A percentile compares a stretch with the other conserved stretches of the same genome.
Evolutionary conservation across 441 rosid species (phyloP).

Genomic region (Arabidopsis lyrata): DNA sequence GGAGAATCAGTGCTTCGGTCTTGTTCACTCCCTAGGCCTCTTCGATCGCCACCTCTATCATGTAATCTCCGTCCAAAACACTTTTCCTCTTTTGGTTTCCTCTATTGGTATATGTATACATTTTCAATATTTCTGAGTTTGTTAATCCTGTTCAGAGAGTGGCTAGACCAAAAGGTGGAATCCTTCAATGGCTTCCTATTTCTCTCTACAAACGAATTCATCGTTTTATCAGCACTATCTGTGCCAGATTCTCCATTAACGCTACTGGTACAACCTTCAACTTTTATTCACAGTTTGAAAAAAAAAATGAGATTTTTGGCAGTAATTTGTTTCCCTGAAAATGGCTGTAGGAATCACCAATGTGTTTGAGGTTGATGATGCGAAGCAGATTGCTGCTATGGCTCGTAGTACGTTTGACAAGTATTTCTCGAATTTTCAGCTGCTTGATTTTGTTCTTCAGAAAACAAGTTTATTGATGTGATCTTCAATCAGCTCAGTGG

Average conservation of each 20-base stretch:
- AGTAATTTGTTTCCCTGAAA: background rate
- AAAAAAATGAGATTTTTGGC: background rate
- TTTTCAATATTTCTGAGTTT: slow-evolving; percentile 13
- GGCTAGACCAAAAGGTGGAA: slow-evolving; percentile 60
- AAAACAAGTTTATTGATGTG: background rate
- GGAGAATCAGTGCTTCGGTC: slow-evolving; percentile 76
- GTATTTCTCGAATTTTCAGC: slow-evolving; percentile 38
- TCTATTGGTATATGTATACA: too few relatives aligned
- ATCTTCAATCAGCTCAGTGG: background rate
- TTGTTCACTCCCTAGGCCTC: slow-evolving; percentile 71
- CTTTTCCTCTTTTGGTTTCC: background rate
- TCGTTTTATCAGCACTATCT: slow-evolving; percentile 42
- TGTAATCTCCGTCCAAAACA: slow-evolving; percentile 40
- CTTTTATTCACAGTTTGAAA: background rate
- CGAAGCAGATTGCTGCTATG: slow-evolving; percentile 58
- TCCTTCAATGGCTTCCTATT: slow-evolving; percentile 69
- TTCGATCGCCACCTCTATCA: slow-evolving; percentile 52
- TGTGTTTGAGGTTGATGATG: slow-evolving; percentile 57
- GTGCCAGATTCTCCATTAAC: slow-evolving; percentile 41
- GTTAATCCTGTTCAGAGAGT: slow-evolving; percentile 52
- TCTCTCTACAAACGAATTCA: slow-evolving; percentile 49
- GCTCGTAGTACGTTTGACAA: slow-evolving; percentile 58
- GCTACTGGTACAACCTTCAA: slow-evolving; percentile 44
- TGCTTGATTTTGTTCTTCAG: slow-evolving; percentile 15
- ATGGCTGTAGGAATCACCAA: slow-evolving; percentile 48